Conservation (phyloP, 495 filamentous ascomycete species). For the Stereocaulon alpinum region DNA sequence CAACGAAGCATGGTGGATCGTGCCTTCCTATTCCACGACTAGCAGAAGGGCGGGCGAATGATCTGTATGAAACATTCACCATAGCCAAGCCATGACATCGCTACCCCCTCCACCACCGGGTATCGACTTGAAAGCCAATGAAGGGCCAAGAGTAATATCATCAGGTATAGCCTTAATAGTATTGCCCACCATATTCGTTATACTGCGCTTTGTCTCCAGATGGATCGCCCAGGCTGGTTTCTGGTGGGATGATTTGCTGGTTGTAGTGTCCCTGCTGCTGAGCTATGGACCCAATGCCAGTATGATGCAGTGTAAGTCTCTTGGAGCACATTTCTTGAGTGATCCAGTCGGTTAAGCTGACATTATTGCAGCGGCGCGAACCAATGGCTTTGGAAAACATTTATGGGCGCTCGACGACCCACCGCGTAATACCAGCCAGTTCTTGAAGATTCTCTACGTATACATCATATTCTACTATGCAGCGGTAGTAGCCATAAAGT, state of each 20-base stretch:
- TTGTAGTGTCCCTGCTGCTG: slow-evolving; percentile 22
- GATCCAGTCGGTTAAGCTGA: background rate
- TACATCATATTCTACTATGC: slow-evolving; percentile 19
- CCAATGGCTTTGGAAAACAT: slow-evolving; percentile 16
- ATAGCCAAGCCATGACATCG: slow-evolving; percentile 28
- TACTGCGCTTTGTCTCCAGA: slow-evolving; percentile 27
- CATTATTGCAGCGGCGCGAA: slow-evolving; percentile 5
- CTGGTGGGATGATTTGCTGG: slow-evolving; percentile 34
- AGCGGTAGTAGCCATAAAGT: slow-evolving; percentile 14
- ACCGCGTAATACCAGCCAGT: slow-evolving; percentile 11
- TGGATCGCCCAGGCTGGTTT: slow-evolving; percentile 24
- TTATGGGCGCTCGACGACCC: slow-evolving; percentile 11
- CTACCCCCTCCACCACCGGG: slow-evolving; percentile 32
- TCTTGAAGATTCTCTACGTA: slow-evolving; percentile 17
- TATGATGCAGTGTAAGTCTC: slow-evolving; percentile 13
- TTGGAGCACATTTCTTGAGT: background rate
- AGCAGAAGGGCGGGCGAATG: background rate
- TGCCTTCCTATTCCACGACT: background rate
- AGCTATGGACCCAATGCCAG: slow-evolving; percentile 4
- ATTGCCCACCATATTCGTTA: slow-evolving; percentile 28
- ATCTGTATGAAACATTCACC: background rate
- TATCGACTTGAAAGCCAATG: slow-evolving; percentile 29
- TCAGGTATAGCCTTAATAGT: slow-evolving; percentile 19
- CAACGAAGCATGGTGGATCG: background rate
- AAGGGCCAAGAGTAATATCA: slow-evolving; percentile 4